Percentiles rank a stretch among this genome's conserved stretches.
phyloP scores from a whole-genome alignment of 345 rosid genomes.

The Carallia brachiata region DNA sequence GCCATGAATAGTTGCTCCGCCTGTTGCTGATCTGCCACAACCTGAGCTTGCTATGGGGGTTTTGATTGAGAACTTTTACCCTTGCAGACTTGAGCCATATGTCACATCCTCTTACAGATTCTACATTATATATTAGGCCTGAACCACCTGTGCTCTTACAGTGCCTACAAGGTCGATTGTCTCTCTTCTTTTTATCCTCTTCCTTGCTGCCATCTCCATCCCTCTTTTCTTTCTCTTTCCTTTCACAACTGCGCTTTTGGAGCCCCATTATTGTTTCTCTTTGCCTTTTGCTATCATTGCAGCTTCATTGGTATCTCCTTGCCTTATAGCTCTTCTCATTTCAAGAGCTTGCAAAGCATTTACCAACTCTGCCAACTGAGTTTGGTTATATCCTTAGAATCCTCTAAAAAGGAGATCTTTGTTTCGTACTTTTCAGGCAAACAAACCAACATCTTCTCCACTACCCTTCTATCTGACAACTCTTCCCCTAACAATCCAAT shows the following conservation, averaged over 20 bases:
- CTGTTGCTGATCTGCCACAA: not conserved
- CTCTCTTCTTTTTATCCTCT: not conserved
- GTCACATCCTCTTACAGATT: not conserved
- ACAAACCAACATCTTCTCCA: not conserved
- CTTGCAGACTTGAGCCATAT: not conserved
- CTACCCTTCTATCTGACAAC: not conserved
- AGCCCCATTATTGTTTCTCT: not conserved
- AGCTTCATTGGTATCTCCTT: not conserved
- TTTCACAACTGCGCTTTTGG: not conserved
- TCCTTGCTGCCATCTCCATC: not conserved
- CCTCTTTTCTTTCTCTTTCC: not conserved
- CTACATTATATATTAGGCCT: not conserved
- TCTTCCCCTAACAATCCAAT: not conserved
- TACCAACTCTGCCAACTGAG: not conserved
- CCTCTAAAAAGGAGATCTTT: not conserved
- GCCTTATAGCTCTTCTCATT: too few species aligned
- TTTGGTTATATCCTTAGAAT: not conserved
- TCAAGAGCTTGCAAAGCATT: not conserved
- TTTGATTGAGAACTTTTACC: not conserved
- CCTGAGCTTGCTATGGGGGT: not conserved
- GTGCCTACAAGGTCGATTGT: not conserved
- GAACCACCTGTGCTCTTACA: not conserved
- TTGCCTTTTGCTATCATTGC: not conserved
- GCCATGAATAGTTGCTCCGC: not conserved
- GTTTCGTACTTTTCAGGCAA: not conserved